Conservation (phyloP, 2,329 filamentous ascomycete genomes). For the Zymoseptoria brevis region DNA sequence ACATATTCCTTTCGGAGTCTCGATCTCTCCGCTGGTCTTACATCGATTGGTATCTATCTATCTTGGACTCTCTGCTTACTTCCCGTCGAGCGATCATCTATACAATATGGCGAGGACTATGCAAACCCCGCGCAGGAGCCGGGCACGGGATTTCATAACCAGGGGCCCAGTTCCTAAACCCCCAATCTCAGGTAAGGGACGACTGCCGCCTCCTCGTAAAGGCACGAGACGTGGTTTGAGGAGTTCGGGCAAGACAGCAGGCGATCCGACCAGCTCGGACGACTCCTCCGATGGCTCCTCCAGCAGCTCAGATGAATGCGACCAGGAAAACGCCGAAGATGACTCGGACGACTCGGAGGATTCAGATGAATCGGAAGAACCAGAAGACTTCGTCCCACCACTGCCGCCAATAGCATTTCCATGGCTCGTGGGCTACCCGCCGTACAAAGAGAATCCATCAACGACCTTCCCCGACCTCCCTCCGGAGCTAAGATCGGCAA, state of each 20-base stretch:
- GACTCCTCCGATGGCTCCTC: too few relatives aligned
- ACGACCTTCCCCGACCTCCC: neutral
- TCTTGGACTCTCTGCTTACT: neutral
- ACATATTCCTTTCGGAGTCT: neutral
- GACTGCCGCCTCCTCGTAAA: neutral
- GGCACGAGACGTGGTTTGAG: neutral
- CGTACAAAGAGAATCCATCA: neutral
- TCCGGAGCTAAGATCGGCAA: neutral
- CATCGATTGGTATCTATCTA: neutral
- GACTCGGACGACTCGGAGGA: neutral
- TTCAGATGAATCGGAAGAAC: too few relatives aligned
- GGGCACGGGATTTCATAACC: too few relatives aligned
- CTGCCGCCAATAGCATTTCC: neutral
- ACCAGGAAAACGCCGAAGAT: too few relatives aligned
- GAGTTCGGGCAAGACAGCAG: neutral
- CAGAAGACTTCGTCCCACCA: neutral
- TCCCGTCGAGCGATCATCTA: neutral
- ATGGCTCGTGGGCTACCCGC: neutral
- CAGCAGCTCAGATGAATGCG: neutral
- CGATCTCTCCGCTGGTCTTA: neutral
- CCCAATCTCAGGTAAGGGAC: neutral
- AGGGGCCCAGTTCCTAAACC: neutral
- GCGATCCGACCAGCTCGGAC: neutral
- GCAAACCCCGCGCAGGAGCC: too few relatives aligned
- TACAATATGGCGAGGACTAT: too few relatives aligned